A percentile compares a stretch with the other conserved stretches of the same genome.
phyloP scores from a whole-genome alignment of 2,329 filamentous ascomycete genomes.

The Pyrenophora teres region DNA sequence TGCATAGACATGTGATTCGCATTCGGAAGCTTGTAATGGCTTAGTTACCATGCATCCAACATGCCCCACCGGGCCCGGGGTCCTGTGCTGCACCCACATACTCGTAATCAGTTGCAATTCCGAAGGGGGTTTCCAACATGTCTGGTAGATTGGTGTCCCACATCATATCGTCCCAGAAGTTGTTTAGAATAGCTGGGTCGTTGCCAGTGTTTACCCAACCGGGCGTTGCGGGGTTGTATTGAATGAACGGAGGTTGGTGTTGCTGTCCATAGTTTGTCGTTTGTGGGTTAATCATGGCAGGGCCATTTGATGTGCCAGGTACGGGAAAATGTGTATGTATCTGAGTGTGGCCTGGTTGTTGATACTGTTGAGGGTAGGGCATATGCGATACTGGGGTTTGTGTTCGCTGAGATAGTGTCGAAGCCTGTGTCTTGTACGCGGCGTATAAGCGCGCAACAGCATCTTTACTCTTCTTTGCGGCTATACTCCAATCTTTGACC shows the following conservation, averaged over 20 bases:
- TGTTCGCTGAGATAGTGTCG: conserved; percentile 17
- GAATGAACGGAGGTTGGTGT: conserved; percentile 5
- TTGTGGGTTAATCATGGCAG: conserved; percentile 22
- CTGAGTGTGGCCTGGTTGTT: conserved; percentile 8
- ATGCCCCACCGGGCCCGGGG: conserved; percentile 34
- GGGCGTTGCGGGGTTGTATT: conserved; percentile 37
- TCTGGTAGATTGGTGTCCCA: conserved; percentile 49
- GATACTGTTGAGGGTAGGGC: conserved; percentile 11
- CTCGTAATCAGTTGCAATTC: conserved; percentile 42
- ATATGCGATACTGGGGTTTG: conserved; percentile 21
- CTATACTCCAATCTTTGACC: conserved; percentile 52
- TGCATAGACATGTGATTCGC: too few relatives aligned
- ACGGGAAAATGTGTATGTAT: conserved; percentile 21
- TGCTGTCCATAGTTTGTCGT: conserved; percentile 7
- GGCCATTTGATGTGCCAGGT: conserved; percentile 14
- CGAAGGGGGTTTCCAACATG: conserved; percentile 45
- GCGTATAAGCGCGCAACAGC: conserved; percentile 51
- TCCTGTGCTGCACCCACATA: conserved; percentile 42
- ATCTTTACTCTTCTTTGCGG: conserved; percentile 51
- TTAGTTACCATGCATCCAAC: conserved; percentile 47
- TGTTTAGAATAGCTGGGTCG: conserved; percentile 39
- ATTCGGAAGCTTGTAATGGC: not conserved
- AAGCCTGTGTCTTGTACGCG: conserved; percentile 44
- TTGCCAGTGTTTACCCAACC: conserved; percentile 29
- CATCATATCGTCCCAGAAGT: conserved; percentile 51